Evolutionary conservation across 2,329 filamentous ascomycete species (phyloP).

Genomic region (Cladosporium sp.): DNA sequence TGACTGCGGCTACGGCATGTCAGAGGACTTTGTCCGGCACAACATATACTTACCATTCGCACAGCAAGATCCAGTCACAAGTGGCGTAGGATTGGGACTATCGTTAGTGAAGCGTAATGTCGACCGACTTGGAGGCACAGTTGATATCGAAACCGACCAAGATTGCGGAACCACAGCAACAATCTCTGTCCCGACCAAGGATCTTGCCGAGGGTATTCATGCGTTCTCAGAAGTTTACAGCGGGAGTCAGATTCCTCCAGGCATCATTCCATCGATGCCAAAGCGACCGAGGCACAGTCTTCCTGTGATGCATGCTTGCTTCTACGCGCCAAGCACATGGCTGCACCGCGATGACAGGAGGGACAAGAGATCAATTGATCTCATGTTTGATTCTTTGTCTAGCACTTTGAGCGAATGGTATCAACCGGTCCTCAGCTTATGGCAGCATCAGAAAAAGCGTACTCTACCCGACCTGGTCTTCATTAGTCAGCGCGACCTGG

Average conservation of each 20-base stretch:
- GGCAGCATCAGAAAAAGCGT: neutral
- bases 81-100: constrained; percentile 65
- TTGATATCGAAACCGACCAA: constrained; percentile 40
- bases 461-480: neutral
- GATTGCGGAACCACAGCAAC: constrained; percentile 24
- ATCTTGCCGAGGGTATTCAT: neutral
- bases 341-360: neutral
- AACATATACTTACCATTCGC: constrained; percentile 64
- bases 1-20: constrained; percentile 68
- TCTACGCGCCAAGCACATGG: neutral
- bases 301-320: neutral
- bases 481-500: neutral
- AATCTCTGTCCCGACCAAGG: constrained; percentile 19
- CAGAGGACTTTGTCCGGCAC: constrained; percentile 61
- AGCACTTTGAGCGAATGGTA: neutral
- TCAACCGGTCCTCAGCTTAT: neutral
- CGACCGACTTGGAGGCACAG: constrained; percentile 58
- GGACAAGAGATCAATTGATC: neutral
- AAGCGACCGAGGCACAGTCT: neutral
- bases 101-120: constrained; percentile 63
- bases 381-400: neutral
- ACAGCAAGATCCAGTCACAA: constrained; percentile 62
- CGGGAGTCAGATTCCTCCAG: neutral
- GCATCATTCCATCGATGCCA: neutral
- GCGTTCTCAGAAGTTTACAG: neutral